Evolutionary conservation across 2,329 filamentous ascomycete genomes (phyloP).

Genomic region (Talaromyces rugulosus): DNA sequence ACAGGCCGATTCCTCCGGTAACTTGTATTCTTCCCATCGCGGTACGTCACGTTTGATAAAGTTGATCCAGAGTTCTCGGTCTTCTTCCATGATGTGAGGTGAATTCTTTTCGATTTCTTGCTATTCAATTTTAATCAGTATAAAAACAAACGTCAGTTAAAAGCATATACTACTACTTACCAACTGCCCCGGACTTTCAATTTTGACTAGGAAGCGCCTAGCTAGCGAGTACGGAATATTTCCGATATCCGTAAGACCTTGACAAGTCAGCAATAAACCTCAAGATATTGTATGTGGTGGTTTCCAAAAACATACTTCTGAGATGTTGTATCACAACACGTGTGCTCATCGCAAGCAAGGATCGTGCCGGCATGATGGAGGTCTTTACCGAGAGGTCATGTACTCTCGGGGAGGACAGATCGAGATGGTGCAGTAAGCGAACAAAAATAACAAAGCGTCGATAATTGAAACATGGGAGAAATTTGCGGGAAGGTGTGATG

Average conservation of each 20-base stretch:
- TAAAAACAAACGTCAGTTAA: neutral
- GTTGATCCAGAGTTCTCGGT: conserved; percentile 69
- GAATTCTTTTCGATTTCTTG: conserved; percentile 66
- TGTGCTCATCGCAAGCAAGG: conserved; percentile 14
- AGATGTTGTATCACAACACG: conserved; percentile 12
- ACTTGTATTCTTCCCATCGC: conserved; percentile 60
- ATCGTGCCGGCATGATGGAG: conserved; percentile 12
- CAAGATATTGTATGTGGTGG: neutral
- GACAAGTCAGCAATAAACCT: conserved; percentile 3
- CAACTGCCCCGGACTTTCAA: conserved; percentile 72
- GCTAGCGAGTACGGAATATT: conserved; percentile 65
- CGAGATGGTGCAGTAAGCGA: conserved; percentile 6
- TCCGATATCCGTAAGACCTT: conserved; percentile 65
- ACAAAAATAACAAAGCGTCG: neutral
- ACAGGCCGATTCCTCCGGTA: conserved; percentile 61
- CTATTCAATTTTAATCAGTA: conserved; percentile 22
- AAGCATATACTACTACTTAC: conserved; percentile 34
- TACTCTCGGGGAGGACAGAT: neutral
- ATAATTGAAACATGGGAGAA: conserved; percentile 9
- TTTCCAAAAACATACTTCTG: conserved; percentile 6
- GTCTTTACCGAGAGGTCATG: neutral
- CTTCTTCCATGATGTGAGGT: conserved; percentile 68
- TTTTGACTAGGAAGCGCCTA: conserved; percentile 62
- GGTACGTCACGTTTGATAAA: conserved; percentile 77
- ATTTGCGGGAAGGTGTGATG: neutral